Conservation (phyloP, 2,329 filamentous ascomycete genomes). For the Fusarium succisae region DNA sequence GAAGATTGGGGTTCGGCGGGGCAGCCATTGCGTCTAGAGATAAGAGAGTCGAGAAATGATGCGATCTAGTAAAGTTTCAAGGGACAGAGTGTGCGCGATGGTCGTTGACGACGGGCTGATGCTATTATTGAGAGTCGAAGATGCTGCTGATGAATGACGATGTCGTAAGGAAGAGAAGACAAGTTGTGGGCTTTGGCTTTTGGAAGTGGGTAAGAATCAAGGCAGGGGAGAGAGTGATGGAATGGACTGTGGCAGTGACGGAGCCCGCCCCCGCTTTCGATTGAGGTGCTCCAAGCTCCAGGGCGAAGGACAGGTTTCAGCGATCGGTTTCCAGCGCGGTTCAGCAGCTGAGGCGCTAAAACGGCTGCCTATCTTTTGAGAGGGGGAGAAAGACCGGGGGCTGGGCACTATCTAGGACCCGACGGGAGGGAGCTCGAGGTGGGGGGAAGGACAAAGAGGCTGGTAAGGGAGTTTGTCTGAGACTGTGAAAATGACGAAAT, state of each 20-base stretch:
- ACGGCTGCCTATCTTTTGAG: slow-evolving; percentile 14
- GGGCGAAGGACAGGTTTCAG: slow-evolving; percentile 26
- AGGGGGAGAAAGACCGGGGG: slow-evolving; percentile 8
- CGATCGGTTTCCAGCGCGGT: slow-evolving; percentile 9
- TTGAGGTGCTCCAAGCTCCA: slow-evolving; percentile 29
- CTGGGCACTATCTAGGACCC: slow-evolving; percentile 4
- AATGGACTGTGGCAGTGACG: slow-evolving; percentile 34
- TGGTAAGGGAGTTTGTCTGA: slow-evolving; percentile 23
- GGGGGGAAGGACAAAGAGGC: slow-evolving; percentile 10
- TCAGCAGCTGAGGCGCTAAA: slow-evolving; percentile 22
- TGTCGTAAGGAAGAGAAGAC: slow-evolving; percentile 22
- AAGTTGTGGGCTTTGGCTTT: slow-evolving; percentile 23
- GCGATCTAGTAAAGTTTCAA: not conserved
- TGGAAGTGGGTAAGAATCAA: slow-evolving; percentile 29
- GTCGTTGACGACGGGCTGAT: not conserved
- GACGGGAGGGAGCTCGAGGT: slow-evolving; percentile 19
- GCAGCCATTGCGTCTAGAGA: slow-evolving; percentile 66
- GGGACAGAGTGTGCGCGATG: not conserved
- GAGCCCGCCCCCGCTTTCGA: slow-evolving; percentile 29
- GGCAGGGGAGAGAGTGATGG: slow-evolving; percentile 26
- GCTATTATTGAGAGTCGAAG: slow-evolving; percentile 5
- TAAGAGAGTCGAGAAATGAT: slow-evolving; percentile 1
- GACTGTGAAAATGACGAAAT: not conserved
- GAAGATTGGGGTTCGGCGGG: slow-evolving; percentile 74
- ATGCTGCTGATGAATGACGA: slow-evolving; percentile 29